Evolutionary conservation across 169 alveolate species (phyloP).

Genomic region (Plasmodium chabaudi): DNA sequence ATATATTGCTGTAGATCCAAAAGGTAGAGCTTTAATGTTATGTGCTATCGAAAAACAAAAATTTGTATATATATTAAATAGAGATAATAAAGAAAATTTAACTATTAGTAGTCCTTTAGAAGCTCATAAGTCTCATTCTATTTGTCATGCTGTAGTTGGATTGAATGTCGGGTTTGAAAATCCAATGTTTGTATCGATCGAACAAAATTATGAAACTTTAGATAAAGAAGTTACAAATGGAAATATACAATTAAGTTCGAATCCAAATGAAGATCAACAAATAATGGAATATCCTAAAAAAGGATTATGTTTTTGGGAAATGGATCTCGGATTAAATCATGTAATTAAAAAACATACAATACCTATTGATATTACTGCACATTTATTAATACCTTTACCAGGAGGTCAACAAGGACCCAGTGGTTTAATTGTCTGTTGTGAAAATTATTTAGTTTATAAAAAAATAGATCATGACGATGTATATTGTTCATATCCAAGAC

Average conservation of each 20-base stretch:
- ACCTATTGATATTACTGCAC: constrained; percentile 90
- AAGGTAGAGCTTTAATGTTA: constrained; percentile 98
- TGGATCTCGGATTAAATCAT: constrained; percentile 99
- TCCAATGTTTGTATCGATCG: constrained; percentile 98
- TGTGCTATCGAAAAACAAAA: constrained; percentile 99
- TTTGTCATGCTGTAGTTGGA: constrained; percentile 94
- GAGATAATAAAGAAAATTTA: constrained; percentile 94
- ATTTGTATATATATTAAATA: constrained; percentile 97
- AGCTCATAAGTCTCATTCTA: constrained; percentile 96
- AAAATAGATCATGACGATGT: constrained; percentile 94
- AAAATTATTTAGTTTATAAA: constrained; percentile 94
- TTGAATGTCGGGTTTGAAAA: constrained; percentile 97
- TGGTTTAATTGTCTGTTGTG: constrained; percentile 98
- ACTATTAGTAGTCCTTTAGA: constrained; percentile 97
- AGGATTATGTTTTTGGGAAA: constrained; percentile 95
- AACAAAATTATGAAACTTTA: constrained; percentile 90
- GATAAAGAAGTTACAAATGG: constrained; percentile 87
- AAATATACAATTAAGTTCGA: constrained; percentile 2
- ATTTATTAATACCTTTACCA: constrained; percentile 94
- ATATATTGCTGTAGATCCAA: constrained; percentile 99
- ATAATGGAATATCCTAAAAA: constrained; percentile 90
- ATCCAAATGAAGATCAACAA: too few species aligned
- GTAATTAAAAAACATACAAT: constrained; percentile 94
- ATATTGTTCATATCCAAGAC: constrained; percentile 94
- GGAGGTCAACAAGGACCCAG: constrained; percentile 98